Conservation (phyloP, 2,329 filamentous ascomycete genomes). For the Botrytis deweyae region DNA sequence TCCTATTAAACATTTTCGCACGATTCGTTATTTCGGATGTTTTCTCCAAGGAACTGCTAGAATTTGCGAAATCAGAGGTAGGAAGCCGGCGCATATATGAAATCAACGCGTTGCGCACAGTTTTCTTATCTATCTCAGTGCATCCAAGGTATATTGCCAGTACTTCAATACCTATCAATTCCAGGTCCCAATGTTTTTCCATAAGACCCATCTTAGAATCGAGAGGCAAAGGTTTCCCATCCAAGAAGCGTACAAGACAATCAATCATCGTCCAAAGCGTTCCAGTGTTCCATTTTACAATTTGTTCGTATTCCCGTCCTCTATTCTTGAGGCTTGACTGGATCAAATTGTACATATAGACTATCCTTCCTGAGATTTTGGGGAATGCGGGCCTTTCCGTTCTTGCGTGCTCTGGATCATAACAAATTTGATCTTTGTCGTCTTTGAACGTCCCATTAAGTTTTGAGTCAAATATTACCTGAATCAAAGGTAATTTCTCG, state of each 20-base stretch:
- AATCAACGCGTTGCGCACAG: neutral
- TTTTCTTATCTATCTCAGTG: neutral
- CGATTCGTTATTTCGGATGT: neutral
- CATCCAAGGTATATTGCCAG: neutral
- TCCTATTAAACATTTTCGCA: neutral
- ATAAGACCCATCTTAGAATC: neutral
- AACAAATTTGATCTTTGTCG: neutral
- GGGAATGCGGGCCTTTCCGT: neutral
- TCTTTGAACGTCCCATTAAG: neutral
- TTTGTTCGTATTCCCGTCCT: neutral
- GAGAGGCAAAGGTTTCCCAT: neutral
- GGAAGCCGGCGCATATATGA: neutral
- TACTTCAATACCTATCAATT: neutral
- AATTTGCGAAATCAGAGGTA: neutral
- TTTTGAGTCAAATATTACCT: neutral
- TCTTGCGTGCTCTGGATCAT: neutral
- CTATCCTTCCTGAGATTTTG: neutral
- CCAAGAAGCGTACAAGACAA: neutral
- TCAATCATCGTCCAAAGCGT: slow-evolving; percentile 6
- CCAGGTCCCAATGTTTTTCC: neutral
- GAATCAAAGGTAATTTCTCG: neutral
- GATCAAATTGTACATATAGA: neutral
- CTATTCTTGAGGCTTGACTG: neutral
- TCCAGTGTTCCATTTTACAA: neutral
- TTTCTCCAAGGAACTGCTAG: too few relatives aligned